A percentile compares a stretch with the other conserved stretches of the same genome.
Evolutionary conservation across 2,329 filamentous ascomycete genomes (phyloP).

Genomic region (Aspergillus costaricaensis): DNA sequence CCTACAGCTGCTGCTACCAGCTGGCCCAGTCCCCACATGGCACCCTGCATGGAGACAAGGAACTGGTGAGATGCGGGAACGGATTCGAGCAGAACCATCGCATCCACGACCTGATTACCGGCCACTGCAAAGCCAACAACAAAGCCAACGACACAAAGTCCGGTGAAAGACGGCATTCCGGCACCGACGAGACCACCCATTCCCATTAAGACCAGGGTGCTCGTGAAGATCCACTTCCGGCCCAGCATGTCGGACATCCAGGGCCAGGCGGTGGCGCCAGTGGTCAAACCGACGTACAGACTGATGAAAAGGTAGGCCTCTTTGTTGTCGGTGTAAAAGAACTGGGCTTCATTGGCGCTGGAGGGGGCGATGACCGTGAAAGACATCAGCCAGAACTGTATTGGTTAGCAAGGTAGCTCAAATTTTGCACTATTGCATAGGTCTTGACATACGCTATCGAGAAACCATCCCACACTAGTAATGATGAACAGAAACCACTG

Average conservation of each 20-base stretch:
- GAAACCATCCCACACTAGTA: slow-evolving; percentile 25
- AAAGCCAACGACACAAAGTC: slow-evolving; percentile 28
- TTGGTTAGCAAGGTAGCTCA: too few species aligned
- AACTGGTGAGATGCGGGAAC: slow-evolving; percentile 25
- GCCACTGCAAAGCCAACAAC: slow-evolving; percentile 23
- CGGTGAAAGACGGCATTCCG: slow-evolving; percentile 23
- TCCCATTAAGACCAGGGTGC: slow-evolving; percentile 22
- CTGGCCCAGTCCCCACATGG: slow-evolving; percentile 23
- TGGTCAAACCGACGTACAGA: slow-evolving; percentile 17
- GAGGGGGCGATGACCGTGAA: slow-evolving; percentile 22
- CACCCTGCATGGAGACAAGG: slow-evolving; percentile 20
- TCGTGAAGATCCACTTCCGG: slow-evolving; percentile 24
- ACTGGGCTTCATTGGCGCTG: slow-evolving; percentile 22
- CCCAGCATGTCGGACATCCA: slow-evolving; percentile 24
- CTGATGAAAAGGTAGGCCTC: slow-evolving; percentile 19
- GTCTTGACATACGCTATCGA: slow-evolving; percentile 21
- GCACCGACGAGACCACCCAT: slow-evolving; percentile 25
- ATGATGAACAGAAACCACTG: slow-evolving; percentile 25
- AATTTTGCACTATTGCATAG: neutral
- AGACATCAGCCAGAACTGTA: slow-evolving; percentile 25
- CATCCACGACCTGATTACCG: slow-evolving; percentile 21
- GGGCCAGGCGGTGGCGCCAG: slow-evolving; percentile 21
- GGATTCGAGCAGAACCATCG: slow-evolving; percentile 20
- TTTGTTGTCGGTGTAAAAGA: slow-evolving; percentile 21
- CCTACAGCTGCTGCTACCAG: slow-evolving; percentile 20